Evolutionary conservation across 1,284 basidiomycete genomes (phyloP).

Genomic region (Ustilago lituana): DNA sequence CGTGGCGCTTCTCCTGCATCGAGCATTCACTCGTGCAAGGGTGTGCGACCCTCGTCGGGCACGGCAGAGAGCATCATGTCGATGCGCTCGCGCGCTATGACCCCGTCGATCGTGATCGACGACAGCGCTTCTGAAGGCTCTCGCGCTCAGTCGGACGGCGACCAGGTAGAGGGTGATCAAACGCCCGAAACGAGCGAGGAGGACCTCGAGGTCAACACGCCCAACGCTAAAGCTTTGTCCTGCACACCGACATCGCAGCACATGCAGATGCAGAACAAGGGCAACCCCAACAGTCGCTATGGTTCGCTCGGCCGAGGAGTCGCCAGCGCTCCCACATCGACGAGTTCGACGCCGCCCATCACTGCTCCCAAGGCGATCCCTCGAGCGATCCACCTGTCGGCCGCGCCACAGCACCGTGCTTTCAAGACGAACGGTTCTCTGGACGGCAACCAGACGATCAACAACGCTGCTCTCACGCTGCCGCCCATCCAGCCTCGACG

Average conservation of each 20-base stretch:
- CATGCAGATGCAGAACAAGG: slow-evolving; percentile 17
- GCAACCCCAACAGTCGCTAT: slow-evolving; percentile 18
- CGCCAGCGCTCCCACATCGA: slow-evolving; percentile 30
- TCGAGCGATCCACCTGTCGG: slow-evolving; percentile 44
- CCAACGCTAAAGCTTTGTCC: slow-evolving; percentile 27
- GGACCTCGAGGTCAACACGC: slow-evolving; percentile 45
- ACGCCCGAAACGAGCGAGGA: slow-evolving; percentile 63
- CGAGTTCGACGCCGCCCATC: slow-evolving; percentile 27
- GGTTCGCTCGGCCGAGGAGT: slow-evolving; percentile 29
- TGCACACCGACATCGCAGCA: slow-evolving; percentile 24
- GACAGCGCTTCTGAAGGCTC: slow-evolving; percentile 56
- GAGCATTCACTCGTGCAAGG: slow-evolving; percentile 30
- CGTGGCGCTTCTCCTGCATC: slow-evolving; percentile 35
- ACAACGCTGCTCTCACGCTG: slow-evolving; percentile 37
- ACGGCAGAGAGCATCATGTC: slow-evolving; percentile 49
- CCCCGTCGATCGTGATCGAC: slow-evolving; percentile 58
- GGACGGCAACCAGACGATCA: slow-evolving; percentile 16
- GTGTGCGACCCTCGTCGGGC: slow-evolving; percentile 28
- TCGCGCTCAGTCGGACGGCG: slow-evolving; percentile 32
- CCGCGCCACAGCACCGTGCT: slow-evolving; percentile 48
- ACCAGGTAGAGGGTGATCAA: slow-evolving; percentile 48
- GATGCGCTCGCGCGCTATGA: slow-evolving; percentile 48
- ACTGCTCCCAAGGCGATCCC: slow-evolving; percentile 44
- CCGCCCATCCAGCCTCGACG: slow-evolving; percentile 53
- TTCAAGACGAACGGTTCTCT: slow-evolving; percentile 28